Evolutionary conservation across 331 rosid genomes (phyloP).

Genomic region (Rhamnella rubrinervis): DNA sequence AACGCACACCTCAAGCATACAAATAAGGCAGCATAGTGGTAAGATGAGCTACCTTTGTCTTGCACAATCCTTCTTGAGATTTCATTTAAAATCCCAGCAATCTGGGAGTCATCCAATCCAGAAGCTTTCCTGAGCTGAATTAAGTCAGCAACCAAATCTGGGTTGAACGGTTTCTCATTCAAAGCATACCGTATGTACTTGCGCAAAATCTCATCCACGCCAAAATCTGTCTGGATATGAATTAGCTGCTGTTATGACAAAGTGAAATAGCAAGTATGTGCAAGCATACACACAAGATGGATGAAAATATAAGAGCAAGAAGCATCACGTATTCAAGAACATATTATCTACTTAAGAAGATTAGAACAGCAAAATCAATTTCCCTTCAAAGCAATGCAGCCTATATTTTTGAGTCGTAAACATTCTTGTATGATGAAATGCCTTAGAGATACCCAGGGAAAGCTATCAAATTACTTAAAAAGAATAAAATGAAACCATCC

Average conservation of each 20-base stretch:
- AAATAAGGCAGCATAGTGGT: not conserved
- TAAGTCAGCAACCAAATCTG: slow-evolving; percentile 68
- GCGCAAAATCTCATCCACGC: slow-evolving; percentile 69
- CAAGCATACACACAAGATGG: not conserved
- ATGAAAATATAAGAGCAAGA: not conserved
- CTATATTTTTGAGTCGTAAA: not conserved
- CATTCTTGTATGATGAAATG: not conserved
- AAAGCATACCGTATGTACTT: slow-evolving; percentile 83
- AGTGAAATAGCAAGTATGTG: not conserved
- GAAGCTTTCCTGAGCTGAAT: slow-evolving; percentile 79
- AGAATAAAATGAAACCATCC: too few species aligned
- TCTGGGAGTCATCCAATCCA: slow-evolving; percentile 55
- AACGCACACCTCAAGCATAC: not conserved
- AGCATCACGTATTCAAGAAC: not conserved
- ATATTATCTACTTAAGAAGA: slow-evolving; percentile 2
- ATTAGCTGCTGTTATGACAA: slow-evolving; percentile 28
- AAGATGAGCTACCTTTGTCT: slow-evolving; percentile 63
- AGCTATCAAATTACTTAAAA: not conserved
- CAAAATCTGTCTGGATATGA: slow-evolving; percentile 75
- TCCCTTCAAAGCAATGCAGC: not conserved
- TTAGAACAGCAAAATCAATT: not conserved
- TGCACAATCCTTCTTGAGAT: slow-evolving; percentile 85
- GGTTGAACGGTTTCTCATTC: slow-evolving; percentile 91
- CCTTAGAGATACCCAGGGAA: not conserved
- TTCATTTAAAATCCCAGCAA: slow-evolving; percentile 74